phyloP scores from a whole-genome alignment of 2,329 filamentous ascomycete species.

The Botrytis hyacinthi region DNA sequence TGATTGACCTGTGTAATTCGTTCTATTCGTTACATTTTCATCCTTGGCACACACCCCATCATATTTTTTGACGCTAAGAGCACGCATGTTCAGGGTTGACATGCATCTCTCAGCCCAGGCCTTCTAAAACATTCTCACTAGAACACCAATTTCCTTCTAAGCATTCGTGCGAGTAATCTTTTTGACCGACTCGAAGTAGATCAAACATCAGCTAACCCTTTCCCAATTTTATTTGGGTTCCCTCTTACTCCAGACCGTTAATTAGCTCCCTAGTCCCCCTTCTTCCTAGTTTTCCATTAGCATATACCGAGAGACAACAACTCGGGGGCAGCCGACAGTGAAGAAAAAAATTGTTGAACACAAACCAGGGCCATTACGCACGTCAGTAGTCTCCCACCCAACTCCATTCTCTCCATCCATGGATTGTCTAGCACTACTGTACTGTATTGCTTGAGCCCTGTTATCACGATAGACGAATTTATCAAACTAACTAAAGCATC shows the following conservation, averaged over 20 bases:
- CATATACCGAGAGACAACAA: background rate
- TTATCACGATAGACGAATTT: slow-evolving; percentile 7
- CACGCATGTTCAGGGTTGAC: slow-evolving; percentile 19
- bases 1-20: background rate
- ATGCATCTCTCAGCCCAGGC: slow-evolving; percentile 13
- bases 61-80: slow-evolving; percentile 5
- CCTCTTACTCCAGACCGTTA: background rate
- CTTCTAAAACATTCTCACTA: slow-evolving; percentile 14
- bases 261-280: slow-evolving; percentile 2
- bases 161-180: slow-evolving; percentile 10
- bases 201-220: background rate
- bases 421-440: background rate
- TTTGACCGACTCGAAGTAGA: background rate
- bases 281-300: background rate
- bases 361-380: slow-evolving; percentile 5
- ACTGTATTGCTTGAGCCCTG: background rate
- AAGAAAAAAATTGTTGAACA: slow-evolving; percentile 7
- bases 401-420: slow-evolving; percentile 2
- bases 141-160: slow-evolving; percentile 19
- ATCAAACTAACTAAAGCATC: slow-evolving; percentile 7
- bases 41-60: slow-evolving; percentile 7
- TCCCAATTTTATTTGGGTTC: background rate
- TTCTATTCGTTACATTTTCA: slow-evolving; percentile 11
- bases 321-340: slow-evolving; percentile 10
- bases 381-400: slow-evolving; percentile 13